These are phyloP conservation scores for Pulveroboletus sp. DNA, from an alignment of 768 basidiomycete species.

Conservation along the genomic window DNA sequence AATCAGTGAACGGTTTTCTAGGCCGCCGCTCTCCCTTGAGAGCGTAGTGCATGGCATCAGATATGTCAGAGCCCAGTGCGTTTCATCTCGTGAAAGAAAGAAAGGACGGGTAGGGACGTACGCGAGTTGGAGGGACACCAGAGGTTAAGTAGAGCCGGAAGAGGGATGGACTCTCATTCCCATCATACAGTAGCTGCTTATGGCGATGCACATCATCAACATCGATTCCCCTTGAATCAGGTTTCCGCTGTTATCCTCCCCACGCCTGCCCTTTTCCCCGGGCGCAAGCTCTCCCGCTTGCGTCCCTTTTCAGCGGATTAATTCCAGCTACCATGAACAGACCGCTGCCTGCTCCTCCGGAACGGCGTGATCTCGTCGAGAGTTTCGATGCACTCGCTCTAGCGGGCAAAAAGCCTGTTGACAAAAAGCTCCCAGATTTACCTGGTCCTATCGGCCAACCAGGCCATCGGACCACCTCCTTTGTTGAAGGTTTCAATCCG, in stretches of 20 bases:
- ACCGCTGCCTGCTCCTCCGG: slow-evolving; percentile 10
- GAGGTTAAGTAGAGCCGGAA: background rate
- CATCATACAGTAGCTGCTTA: background rate
- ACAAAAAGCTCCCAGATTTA: slow-evolving; percentile 14
- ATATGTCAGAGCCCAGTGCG: slow-evolving; percentile 59
- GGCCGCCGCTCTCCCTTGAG: slow-evolving; percentile 44
- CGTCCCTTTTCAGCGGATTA: slow-evolving; percentile 5
- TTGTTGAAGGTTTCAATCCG: slow-evolving; percentile 48
- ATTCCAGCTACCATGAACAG: slow-evolving; percentile 19
- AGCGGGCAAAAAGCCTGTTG: slow-evolving; percentile 12
- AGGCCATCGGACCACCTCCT: slow-evolving; percentile 25
- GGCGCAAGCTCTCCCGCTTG: slow-evolving; percentile 13
- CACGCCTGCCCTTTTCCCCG: background rate
- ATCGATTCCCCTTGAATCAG: slow-evolving; percentile 15
- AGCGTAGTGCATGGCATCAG: slow-evolving; percentile 53
- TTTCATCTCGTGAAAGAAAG: slow-evolving; percentile 37
- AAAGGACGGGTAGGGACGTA: background rate
- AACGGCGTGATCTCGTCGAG: slow-evolving; percentile 28
- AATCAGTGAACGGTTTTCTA: slow-evolving; percentile 64
- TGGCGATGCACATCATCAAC: slow-evolving; percentile 11
- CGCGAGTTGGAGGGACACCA: background rate
- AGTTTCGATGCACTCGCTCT: slow-evolving; percentile 33
- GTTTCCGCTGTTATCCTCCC: slow-evolving; percentile 12
- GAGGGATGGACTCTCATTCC: background rate
- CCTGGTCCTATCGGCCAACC: background rate